These are phyloP conservation scores for Carpinus fangiana DNA, from an alignment of 306 rosid species.

Conservation along the genomic window DNA sequence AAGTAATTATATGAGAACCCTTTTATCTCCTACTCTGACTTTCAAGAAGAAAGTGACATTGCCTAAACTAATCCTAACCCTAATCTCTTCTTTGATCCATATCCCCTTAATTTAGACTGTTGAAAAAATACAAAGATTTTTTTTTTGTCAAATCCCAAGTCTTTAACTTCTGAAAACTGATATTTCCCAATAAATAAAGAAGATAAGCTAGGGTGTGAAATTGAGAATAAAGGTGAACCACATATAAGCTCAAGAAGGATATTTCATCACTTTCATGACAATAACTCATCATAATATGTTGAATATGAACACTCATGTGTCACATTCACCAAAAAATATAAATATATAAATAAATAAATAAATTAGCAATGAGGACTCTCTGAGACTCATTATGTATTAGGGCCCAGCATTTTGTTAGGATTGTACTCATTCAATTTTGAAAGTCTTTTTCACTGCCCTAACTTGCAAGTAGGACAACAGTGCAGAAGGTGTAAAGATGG, in stretches of 20 bases:
- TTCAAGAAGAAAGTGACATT: background rate
- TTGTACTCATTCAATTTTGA: constrained; percentile 11
- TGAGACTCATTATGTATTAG: constrained; percentile 17
- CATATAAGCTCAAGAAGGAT: too few relatives aligned
- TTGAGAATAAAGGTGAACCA: background rate
- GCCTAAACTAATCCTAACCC: background rate
- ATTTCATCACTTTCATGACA: constrained; percentile 19
- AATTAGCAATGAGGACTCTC: background rate
- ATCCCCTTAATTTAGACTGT: too few relatives aligned
- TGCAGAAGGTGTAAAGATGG: constrained; percentile 26
- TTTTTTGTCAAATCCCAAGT: too few relatives aligned
- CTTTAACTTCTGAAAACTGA: background rate
- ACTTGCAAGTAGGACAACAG: constrained; percentile 29
- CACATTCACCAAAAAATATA: background rate
- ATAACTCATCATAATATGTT: constrained; percentile 21
- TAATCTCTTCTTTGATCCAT: background rate
- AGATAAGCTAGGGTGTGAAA: background rate
- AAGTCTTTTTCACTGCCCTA: constrained; percentile 32
- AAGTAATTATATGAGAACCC: background rate
- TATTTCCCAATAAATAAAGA: background rate
- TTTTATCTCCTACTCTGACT: background rate
- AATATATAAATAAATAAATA: background rate
- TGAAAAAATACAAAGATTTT: too few relatives aligned
- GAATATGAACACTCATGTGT: constrained; percentile 7
- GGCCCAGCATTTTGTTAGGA: constrained; percentile 20